Evolutionary conservation across 192 early-diverging fungal genomes (phyloP).

Genomic region (Coemansia sp.): DNA sequence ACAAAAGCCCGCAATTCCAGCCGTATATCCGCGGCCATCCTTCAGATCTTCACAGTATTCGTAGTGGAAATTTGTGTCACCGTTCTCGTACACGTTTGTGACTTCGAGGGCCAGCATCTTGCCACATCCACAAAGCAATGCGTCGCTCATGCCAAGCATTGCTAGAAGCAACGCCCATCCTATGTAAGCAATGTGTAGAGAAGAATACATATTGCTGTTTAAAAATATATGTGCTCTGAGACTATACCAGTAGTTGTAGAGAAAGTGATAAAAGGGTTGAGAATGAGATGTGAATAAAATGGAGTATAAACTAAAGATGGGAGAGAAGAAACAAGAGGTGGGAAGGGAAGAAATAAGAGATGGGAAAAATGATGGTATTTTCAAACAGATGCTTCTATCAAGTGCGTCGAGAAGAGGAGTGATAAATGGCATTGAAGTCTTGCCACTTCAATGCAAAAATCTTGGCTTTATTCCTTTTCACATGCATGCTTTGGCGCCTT

Average conservation of each 20-base stretch:
- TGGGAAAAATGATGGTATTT: neutral
- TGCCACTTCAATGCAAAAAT: neutral
- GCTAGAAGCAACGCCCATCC: neutral
- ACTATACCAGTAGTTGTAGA: neutral
- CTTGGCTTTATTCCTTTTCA: neutral
- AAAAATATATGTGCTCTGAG: neutral
- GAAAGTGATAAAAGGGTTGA: neutral
- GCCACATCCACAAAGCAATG: constrained; percentile 28
- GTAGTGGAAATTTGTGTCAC: constrained; percentile 37
- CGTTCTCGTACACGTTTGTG: constrained; percentile 41
- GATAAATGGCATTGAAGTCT: neutral
- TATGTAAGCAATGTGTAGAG: neutral
- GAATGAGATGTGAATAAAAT: neutral
- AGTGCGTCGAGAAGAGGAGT: too few relatives aligned
- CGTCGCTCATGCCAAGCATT: neutral
- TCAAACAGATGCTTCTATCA: neutral
- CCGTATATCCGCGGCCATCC: constrained; percentile 38
- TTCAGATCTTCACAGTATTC: constrained; percentile 39
- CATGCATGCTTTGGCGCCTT: neutral
- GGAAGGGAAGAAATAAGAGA: neutral
- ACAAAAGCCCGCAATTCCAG: constrained; percentile 42
- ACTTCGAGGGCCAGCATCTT: constrained; percentile 29
- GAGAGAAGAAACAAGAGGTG: neutral
- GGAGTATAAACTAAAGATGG: neutral
- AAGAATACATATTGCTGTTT: neutral